Evolutionary conservation across 2,329 filamentous ascomycete species (phyloP).

Genomic region (Hypoxylon sp.): DNA sequence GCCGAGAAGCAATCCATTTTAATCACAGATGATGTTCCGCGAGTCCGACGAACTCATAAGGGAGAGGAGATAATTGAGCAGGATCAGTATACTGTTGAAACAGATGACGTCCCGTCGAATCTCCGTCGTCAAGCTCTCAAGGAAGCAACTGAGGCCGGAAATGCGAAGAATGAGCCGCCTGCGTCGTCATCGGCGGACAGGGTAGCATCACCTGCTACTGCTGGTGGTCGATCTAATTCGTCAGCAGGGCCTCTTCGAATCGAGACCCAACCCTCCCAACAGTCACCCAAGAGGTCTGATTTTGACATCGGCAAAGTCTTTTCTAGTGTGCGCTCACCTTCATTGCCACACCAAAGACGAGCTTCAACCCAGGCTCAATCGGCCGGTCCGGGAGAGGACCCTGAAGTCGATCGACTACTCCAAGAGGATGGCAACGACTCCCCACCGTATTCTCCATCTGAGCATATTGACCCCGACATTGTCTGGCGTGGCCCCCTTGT

Average conservation of each 20-base stretch:
- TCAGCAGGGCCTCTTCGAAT: conserved; percentile 59
- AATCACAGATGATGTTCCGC: conserved; percentile 80
- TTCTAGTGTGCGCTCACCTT: conserved; percentile 84
- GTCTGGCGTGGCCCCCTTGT: conserved; percentile 83
- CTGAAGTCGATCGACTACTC: conserved; percentile 90
- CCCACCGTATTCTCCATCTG: conserved; percentile 86
- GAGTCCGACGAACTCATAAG: conserved; percentile 92
- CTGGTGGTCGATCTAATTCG: conserved; percentile 41
- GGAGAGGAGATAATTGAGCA: conserved; percentile 91
- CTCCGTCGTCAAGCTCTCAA: conserved; percentile 56
- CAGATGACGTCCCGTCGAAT: conserved; percentile 58
- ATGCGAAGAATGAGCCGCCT: conserved; percentile 23
- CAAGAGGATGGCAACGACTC: conserved; percentile 85
- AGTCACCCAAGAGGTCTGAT: conserved; percentile 69
- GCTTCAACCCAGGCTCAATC: conserved; percentile 64
- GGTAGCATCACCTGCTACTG: conserved; percentile 39
- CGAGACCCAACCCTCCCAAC: conserved; percentile 60
- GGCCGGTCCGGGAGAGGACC: conserved; percentile 78
- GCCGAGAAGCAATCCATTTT: conserved; percentile 89
- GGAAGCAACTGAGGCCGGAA: conserved; percentile 48
- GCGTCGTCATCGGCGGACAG: conserved; percentile 36
- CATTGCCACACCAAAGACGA: conserved; percentile 63
- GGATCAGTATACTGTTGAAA: conserved; percentile 65
- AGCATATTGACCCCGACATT: conserved; percentile 78
- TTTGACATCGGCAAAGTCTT: conserved; percentile 93